A percentile compares a stretch with the other conserved stretches of the same genome.
phyloP scores from a whole-genome alignment of 2,329 filamentous ascomycete species.

The Xylaria arbuscula region DNA sequence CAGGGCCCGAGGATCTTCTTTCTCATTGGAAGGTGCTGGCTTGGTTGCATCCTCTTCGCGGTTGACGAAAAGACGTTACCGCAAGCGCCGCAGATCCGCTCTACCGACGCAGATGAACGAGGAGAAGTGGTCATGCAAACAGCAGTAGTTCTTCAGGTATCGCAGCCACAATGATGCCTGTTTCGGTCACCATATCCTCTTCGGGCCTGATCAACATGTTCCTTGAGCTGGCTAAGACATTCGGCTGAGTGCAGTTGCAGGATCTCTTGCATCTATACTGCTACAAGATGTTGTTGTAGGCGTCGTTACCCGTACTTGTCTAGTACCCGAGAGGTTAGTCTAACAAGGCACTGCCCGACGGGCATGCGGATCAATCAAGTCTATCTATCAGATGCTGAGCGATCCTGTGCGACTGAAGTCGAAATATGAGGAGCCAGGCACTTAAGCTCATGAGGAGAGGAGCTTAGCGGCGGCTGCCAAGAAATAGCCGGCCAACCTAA shows the following conservation, averaged over 20 bases:
- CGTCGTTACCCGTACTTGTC: conserved; percentile 1
- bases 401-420: conserved; percentile 11
- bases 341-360: conserved; percentile 4
- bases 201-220: conserved; percentile 35
- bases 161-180: conserved; percentile 31
- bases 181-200: conserved; percentile 36
- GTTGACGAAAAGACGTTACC: conserved; percentile 35
- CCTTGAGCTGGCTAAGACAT: conserved; percentile 32
- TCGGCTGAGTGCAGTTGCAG: conserved; percentile 33
- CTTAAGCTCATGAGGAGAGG: conserved; percentile 8
- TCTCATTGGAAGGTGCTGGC: conserved; percentile 35
- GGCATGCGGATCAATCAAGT: background rate
- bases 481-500: conserved; percentile 22
- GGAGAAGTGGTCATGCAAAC: conserved; percentile 29
- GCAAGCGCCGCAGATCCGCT: conserved; percentile 40
- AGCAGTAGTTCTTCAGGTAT: conserved; percentile 15
- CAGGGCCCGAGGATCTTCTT: conserved; percentile 38
- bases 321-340: background rate
- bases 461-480: conserved; percentile 28
- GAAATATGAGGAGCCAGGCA: conserved; percentile 6
- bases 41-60: conserved; percentile 31
- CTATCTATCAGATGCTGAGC: conserved; percentile 10
- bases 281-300: conserved; percentile 19
- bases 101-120: conserved; percentile 31
- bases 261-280: conserved; percentile 26